Base-by-base conservation (phyloP, 495 filamentous ascomycete genomes). In the Mytilinidion resinicola region DNA sequence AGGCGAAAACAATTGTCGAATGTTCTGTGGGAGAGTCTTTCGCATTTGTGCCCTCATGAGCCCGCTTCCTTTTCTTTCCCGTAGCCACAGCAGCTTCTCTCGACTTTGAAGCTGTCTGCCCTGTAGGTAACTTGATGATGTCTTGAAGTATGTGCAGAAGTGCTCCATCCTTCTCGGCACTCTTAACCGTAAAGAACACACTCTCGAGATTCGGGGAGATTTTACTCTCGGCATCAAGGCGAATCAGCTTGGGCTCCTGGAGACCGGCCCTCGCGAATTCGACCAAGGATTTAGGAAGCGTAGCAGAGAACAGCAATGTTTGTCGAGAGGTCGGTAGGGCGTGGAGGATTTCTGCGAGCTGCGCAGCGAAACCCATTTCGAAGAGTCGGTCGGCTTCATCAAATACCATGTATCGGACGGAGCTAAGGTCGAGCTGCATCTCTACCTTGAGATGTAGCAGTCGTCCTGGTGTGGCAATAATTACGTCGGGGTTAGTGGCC, bases 341-440 rank as follows among this genome's bases (percentile, higher is more conserved):
- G 69, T 96, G 84, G 44, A 97, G 73, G 78, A 98, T 96, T 72
- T 98, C 95, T 2, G 86, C 86, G 47, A 98, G 77, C 68, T 98
- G 95, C 7, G 87, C 83, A 15, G 89, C 89, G 70, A 98, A 98
- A 59, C 93, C 93, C 90, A 96, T 95, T 72, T 98, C 93, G 72
- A 97, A 98, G 2, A 98, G 77, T 48, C 93, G 80, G 77, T 98
- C 93, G 12, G 93, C 93, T 69, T 98, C 93, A 70, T 98, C 93
- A 47, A 98, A 97, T 34, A 97, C 93, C 25, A 95, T 88, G 66
- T 96, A 98, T 46, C 80, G 77, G 51, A 96, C 84, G 10, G 87
- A 92, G 3, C 84, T 87, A 34, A 98, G 75, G 67, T 96, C 87
- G 51, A 98, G 76, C 33, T 81, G 76, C 93, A 96, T 96, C 70